Evolutionary conservation across 2,329 filamentous ascomycete genomes (phyloP).

Genomic region (Claviceps monticola): DNA sequence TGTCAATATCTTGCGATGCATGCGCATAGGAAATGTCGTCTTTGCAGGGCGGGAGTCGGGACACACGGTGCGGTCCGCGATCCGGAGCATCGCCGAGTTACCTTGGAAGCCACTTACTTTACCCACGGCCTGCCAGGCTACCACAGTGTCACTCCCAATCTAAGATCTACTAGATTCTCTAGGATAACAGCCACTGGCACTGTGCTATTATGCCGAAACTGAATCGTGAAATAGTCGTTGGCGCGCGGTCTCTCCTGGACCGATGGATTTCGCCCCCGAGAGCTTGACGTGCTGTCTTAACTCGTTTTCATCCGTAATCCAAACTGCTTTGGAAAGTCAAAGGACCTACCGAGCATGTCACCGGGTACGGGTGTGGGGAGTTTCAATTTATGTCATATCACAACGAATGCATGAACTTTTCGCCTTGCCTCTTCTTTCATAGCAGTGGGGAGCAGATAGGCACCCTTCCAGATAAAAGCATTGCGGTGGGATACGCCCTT

Average conservation of each 20-base stretch:
- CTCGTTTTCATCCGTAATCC: not conserved
- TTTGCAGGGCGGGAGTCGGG: not conserved
- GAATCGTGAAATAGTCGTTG: too few relatives aligned
- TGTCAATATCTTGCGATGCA: too few relatives aligned
- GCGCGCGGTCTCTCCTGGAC: too few relatives aligned
- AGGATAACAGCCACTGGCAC: too few relatives aligned
- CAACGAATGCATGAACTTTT: slow-evolving; percentile 30
- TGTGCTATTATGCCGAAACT: too few relatives aligned
- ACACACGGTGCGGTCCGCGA: not conserved
- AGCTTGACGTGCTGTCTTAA: not conserved
- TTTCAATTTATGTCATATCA: slow-evolving; percentile 19
- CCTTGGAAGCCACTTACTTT: not conserved
- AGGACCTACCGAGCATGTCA: slow-evolving; percentile 30
- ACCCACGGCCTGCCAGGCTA: too few relatives aligned
- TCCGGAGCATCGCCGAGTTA: not conserved
- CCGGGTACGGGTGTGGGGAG: not conserved
- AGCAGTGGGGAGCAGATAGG: not conserved
- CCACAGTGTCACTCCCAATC: too few relatives aligned
- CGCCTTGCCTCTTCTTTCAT: not conserved
- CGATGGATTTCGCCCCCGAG: not conserved
- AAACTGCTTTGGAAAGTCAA: slow-evolving; percentile 19
- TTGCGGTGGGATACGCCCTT: slow-evolving; percentile 29
- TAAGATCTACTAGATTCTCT: too few relatives aligned
- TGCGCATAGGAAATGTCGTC: not conserved
- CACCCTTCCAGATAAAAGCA: slow-evolving; percentile 16